These are phyloP conservation scores for Neofusicoccum umdonicola DNA, from an alignment of 2,329 filamentous ascomycete species.

Conservation along the genomic window DNA sequence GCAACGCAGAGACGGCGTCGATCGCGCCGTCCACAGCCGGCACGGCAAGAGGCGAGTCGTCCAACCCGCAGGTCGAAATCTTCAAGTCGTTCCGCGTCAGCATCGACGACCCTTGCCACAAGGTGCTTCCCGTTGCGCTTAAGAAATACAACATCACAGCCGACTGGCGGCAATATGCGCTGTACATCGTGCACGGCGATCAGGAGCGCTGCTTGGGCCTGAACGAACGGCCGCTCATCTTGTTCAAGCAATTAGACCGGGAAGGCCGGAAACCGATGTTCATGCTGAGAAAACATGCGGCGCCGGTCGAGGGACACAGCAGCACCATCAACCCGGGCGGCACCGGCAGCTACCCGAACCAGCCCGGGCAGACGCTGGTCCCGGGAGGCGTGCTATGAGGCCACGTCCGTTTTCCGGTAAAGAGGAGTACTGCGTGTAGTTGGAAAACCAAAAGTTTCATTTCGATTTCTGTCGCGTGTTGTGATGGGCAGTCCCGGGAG, in stretches of 20 bases:
- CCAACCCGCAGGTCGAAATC: conserved; percentile 72
- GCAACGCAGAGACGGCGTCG: conserved; percentile 26
- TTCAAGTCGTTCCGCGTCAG: conserved; percentile 98
- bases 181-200: conserved; percentile 99
- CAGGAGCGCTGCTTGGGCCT: conserved; percentile 90
- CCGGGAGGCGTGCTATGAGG: conserved; percentile 16
- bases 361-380: not conserved
- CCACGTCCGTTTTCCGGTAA: no score
- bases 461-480: not conserved
- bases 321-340: conserved; percentile 39
- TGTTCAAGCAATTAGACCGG: conserved; percentile 96
- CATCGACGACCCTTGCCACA: conserved; percentile 97
- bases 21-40: conserved; percentile 14
- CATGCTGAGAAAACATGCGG: conserved; percentile 77
- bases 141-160: conserved; percentile 99
- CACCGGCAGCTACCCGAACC: conserved; percentile 19
- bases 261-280: conserved; percentile 99
- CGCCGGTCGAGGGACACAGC: conserved; percentile 48
- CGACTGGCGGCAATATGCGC: conserved; percentile 93
- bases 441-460: conserved; percentile 4
- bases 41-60: conserved; percentile 21
- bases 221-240: conserved; percentile 88
- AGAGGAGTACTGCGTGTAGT: not conserved
- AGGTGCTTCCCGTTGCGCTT: conserved; percentile 89
- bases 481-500: not conserved